Evolutionary conservation across 1,139 yeast genomes (phyloP), one percentile per base, ranked within the genome.

Genomic region (Suhomyces anneliseae): DNA sequence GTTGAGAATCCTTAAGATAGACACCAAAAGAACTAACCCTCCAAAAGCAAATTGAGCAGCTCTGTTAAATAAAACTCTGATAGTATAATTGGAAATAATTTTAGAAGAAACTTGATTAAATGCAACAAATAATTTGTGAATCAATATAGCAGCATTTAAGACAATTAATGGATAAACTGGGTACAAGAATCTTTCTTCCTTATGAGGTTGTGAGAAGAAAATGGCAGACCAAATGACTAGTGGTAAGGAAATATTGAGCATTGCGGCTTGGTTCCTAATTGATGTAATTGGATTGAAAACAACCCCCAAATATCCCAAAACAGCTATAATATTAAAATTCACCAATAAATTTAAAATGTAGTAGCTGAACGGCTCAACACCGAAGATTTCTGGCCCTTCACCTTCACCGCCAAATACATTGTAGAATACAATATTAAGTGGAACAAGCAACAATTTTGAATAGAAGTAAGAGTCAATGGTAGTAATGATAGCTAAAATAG

Each of bases 111-210:
- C 12, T n/a, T 39, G 47, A 12, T 19, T 27, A 7, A 31, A 27
- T 8, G 51, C 39, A 4, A 46, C 32, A 7, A 70, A 54, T n/a
- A 64, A 8, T 42, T 65, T 63, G n/a, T 67, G 54, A 8, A 74
- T 57, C 0, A 82, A 66, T 2, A 87, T 60, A 0, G 95, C 81
- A 4, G 90, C 92, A 48, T 83, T 76, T 27, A 87, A 59, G 7
- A 81, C 66, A 31, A 92, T 73, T 40, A 87, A 72, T 6, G 92
- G 85, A 62, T 92, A 92, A 0, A 88, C 75, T 8, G 96, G 97
- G 57, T 90, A 93, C 57, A 92, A 66, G 62, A 92, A 93, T 50
- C 98, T 74, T 63, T 92, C 98, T 63, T 92, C 98, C 62, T 93
- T 93, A 63, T 92, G 98, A 2, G 97, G 95, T 58, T 90, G 97